These are phyloP conservation scores for Trichosporon faecale DNA, from an alignment of 1,284 basidiomycete species.

Conservation along the genomic window DNA sequence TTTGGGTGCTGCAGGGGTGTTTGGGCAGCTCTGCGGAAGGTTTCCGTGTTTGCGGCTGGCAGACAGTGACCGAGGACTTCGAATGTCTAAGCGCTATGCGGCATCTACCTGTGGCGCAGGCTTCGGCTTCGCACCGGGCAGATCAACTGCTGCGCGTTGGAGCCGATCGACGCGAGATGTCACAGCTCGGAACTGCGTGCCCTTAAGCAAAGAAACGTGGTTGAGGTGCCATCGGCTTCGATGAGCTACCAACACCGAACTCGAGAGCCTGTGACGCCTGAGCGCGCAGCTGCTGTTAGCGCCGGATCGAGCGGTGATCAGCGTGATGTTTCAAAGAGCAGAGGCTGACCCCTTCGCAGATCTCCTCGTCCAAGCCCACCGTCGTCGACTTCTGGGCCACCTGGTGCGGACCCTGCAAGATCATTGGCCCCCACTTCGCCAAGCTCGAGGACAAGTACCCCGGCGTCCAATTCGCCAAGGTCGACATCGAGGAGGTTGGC, in stretches of 20 bases:
- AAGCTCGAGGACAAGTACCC: conserved; percentile 58
- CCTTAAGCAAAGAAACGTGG: neutral
- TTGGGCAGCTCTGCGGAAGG: neutral
- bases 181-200: neutral
- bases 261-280: neutral
- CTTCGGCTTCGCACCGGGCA: too few species aligned
- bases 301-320: neutral
- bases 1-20: too few species aligned
- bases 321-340: conserved; percentile 8
- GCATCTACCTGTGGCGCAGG: neutral
- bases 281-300: neutral
- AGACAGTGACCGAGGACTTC: neutral
- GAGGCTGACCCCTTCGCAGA: conserved; percentile 54
- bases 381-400: conserved; percentile 70
- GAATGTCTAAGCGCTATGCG: neutral
- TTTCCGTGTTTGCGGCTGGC: neutral
- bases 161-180: neutral
- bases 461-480: conserved; percentile 71
- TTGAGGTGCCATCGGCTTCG: neutral
- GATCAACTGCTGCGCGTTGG: neutral
- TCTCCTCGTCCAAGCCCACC: conserved; percentile 59
- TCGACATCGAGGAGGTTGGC: conserved; percentile 65
- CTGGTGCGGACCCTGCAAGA: conserved; percentile 65
- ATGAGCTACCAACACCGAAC: neutral
- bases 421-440: conserved; percentile 75